Conservation (phyloP, 2,329 filamentous ascomycete species). For the Cladosporium sp. region DNA sequence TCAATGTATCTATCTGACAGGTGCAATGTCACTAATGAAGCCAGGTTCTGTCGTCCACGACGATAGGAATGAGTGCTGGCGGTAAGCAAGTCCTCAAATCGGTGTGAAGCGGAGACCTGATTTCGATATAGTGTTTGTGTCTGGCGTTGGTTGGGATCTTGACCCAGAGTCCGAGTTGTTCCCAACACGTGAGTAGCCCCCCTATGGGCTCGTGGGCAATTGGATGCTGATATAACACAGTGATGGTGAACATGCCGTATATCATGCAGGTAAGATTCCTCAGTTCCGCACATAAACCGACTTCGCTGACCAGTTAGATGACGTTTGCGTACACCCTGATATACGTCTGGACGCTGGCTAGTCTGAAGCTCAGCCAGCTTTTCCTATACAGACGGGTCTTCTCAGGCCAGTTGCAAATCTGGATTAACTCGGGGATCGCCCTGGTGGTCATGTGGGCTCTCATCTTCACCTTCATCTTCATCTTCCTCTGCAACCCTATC, state of each 20-base stretch:
- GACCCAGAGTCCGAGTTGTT: background rate
- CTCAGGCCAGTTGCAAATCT: background rate
- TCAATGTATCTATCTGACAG: no score
- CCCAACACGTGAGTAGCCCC: background rate
- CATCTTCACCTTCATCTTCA: constrained; percentile 7
- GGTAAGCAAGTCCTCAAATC: background rate
- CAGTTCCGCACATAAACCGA: background rate
- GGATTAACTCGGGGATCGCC: background rate
- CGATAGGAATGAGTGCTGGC: constrained; percentile 7
- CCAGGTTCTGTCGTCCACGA: background rate
- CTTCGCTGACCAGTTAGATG: background rate
- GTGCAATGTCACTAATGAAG: background rate
- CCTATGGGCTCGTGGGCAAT: no score
- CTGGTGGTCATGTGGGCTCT: background rate
- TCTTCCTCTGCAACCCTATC: constrained; percentile 7
- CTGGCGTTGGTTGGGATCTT: constrained; percentile 1
- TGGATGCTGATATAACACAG: background rate
- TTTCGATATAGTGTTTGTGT: background rate
- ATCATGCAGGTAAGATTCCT: constrained; percentile 7
- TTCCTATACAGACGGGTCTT: constrained; percentile 9
- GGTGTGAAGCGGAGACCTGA: background rate
- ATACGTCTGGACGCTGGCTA: constrained; percentile 4
- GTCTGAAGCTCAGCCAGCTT: constrained; percentile 3
- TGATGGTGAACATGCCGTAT: constrained; percentile 8
- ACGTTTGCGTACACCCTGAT: constrained; percentile 7